Conservation (phyloP, 2,329 filamentous ascomycete genomes). For the Pyricularia sp. region DNA sequence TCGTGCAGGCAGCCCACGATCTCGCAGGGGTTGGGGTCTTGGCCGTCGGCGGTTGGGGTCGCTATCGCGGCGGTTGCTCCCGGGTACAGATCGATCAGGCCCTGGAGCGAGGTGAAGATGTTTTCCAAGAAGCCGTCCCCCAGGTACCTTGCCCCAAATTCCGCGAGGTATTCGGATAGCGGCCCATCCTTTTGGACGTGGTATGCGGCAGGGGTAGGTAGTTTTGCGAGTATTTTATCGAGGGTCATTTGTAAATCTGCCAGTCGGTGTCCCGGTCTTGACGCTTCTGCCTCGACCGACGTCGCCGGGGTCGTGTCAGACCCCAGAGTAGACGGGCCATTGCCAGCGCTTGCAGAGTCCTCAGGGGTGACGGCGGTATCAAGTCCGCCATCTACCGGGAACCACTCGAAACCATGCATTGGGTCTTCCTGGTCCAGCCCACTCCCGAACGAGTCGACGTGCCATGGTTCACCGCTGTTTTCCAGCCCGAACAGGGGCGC, state of each 20-base stretch:
- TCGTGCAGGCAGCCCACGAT: constrained; percentile 25
- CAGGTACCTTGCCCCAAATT: background rate
- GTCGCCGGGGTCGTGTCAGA: background rate
- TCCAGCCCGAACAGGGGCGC: background rate
- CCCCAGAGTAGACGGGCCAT: background rate
- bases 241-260: constrained; percentile 15
- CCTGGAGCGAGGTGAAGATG: constrained; percentile 21
- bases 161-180: constrained; percentile 6
- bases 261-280: constrained; percentile 12
- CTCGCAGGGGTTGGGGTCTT: constrained; percentile 15
- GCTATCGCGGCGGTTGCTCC: constrained; percentile 14
- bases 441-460: background rate
- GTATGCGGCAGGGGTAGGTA: constrained; percentile 12
- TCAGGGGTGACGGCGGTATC: background rate
- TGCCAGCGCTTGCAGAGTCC: background rate
- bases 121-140: background rate
- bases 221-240: constrained; percentile 15
- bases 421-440: background rate
- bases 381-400: background rate
- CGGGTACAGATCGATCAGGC: constrained; percentile 25
- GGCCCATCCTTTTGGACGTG: constrained; percentile 16
- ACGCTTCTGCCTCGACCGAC: background rate
- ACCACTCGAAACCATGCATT: background rate
- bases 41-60: background rate
- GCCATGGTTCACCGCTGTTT: background rate